Conservation (phyloP, 2,329 filamentous ascomycete species). For the Apiospora marii region DNA sequence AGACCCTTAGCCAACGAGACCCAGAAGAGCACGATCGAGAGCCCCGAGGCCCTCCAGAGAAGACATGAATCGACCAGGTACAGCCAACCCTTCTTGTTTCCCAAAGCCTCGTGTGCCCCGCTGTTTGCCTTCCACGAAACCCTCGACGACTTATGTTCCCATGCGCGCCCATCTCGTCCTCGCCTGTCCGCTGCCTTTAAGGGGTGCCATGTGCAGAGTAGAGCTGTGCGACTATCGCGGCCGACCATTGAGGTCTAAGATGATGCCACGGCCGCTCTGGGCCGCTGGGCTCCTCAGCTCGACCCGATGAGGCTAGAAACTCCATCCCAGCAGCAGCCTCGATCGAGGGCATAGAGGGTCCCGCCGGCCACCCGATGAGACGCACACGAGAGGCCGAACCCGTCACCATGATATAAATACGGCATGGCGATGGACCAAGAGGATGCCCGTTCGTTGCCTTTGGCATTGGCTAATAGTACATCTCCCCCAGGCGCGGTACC, state of each 20-base stretch:
- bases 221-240: constrained; percentile 24
- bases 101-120: constrained; percentile 39
- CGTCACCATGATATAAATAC: background rate
- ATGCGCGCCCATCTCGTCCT: constrained; percentile 31
- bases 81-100: constrained; percentile 36
- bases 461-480: constrained; percentile 20
- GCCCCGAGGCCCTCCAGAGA: constrained; percentile 23
- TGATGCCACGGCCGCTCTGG: background rate
- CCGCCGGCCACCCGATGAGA: constrained; percentile 1
- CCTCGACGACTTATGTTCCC: constrained; percentile 35
- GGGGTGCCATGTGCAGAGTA: constrained; percentile 25
- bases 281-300: background rate
- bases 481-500: constrained; percentile 61
- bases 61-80: constrained; percentile 69
- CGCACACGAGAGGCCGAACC: background rate
- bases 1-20: constrained; percentile 2
- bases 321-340: background rate
- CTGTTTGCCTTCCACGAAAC: constrained; percentile 39
- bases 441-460: background rate
- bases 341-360: background rate
- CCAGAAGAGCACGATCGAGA: constrained; percentile 5
- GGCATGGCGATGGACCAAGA: background rate
- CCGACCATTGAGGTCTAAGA: constrained; percentile 18
- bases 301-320: constrained; percentile 14
- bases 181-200: constrained; percentile 28